These are phyloP conservation scores for Ormosia emarginata DNA, from an alignment of 306 rosid species.

Conservation along the genomic window DNA sequence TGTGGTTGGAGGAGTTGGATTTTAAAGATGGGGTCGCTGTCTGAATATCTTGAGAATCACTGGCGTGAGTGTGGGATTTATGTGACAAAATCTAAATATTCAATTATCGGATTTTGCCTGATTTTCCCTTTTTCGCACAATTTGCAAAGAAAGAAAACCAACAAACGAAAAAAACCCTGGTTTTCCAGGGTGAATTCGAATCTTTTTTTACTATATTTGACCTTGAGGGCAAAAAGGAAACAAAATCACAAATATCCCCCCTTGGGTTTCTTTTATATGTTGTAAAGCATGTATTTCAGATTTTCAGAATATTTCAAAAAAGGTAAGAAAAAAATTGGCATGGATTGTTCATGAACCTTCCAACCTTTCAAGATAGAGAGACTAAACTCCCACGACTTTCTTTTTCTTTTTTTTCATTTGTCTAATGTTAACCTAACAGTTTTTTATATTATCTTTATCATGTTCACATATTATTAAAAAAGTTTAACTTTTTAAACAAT, in stretches of 20 bases:
- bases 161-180: neutral
- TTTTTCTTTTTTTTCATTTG: too few species aligned
- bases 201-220: neutral
- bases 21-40: too few species aligned
- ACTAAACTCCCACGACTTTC: too few species aligned
- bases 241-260: neutral
- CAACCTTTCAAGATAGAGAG: neutral
- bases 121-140: neutral
- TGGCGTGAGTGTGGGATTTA: neutral
- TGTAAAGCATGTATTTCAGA: neutral
- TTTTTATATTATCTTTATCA: too few species aligned
- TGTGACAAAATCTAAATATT: constrained; percentile 5
- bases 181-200: neutral
- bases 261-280: neutral
- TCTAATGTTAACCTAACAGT: too few species aligned
- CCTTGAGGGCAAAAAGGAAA: neutral
- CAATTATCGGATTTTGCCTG: neutral
- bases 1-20: neutral
- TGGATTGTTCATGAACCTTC: neutral
- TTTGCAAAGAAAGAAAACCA: neutral
- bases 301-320: neutral
- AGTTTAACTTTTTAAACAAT: too few species aligned
- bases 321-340: neutral
- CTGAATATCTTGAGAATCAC: neutral
- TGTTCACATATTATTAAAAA: too few species aligned